These are phyloP conservation scores for Serendipita vermifera DNA, from an alignment of 768 basidiomycete genomes.

Conservation along the genomic window DNA sequence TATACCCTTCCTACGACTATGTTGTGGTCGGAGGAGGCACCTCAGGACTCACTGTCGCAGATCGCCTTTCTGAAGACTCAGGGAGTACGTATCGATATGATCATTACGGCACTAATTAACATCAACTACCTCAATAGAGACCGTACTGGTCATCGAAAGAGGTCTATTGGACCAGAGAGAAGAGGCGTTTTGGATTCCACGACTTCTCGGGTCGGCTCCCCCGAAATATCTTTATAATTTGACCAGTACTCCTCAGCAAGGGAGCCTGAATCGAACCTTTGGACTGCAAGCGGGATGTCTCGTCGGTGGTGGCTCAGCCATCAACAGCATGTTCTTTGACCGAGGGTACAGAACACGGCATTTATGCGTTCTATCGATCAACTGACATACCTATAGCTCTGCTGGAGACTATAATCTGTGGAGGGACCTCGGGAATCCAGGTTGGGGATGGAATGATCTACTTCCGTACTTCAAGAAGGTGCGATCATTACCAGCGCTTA, in stretches of 20 bases:
- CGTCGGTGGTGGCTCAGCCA: background rate
- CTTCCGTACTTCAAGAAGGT: background rate
- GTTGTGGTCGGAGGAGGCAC: conserved; percentile 28
- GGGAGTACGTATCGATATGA: conserved; percentile 19
- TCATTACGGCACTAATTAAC: too few species aligned
- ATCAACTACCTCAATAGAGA: too few species aligned
- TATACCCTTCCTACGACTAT: conserved; percentile 26
- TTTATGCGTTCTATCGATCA: too few species aligned
- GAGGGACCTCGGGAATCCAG: background rate
- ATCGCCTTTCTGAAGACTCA: conserved; percentile 23
- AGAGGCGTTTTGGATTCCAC: background rate
- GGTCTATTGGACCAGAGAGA: background rate
- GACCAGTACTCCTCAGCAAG: background rate
- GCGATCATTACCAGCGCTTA: background rate
- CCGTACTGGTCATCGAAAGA: conserved; percentile 10
- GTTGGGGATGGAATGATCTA: background rate
- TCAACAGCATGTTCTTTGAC: conserved; percentile 1
- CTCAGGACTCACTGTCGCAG: conserved; percentile 24
- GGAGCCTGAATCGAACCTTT: background rate
- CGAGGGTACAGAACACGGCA: background rate
- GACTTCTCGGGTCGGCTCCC: background rate
- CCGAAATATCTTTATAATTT: conserved; percentile 4
- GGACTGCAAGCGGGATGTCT: background rate
- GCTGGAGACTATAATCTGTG: conserved; percentile 10
- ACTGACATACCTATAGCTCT: too few species aligned